Evolutionary conservation across 257 asterid genomes (phyloP).

Genomic region (Nicotiana noctiflora): DNA sequence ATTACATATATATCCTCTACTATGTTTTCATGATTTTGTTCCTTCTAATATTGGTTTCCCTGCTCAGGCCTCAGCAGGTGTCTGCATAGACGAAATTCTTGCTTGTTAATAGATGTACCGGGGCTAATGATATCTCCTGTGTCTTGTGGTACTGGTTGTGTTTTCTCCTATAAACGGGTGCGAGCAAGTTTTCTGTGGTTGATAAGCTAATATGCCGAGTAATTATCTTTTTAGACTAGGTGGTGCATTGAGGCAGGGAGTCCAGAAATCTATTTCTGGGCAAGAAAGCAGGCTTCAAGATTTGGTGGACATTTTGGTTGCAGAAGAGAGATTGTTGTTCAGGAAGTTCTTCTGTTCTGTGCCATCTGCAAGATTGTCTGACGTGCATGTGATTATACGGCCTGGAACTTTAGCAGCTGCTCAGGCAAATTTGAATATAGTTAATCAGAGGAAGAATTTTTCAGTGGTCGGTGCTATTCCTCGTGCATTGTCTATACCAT

Average conservation of each 20-base stretch:
- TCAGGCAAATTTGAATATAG: conserved; percentile 53
- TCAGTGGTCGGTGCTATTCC: conserved; percentile 65
- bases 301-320: conserved; percentile 39
- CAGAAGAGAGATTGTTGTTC: conserved; percentile 37
- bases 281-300: conserved; percentile 39
- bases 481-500: conserved; percentile 63
- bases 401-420: conserved; percentile 64
- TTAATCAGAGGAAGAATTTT: conserved; percentile 46
- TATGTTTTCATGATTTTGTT: neutral
- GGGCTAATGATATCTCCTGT: conserved; percentile 63
- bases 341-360: conserved; percentile 36
- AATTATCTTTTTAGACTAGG: conserved; percentile 48
- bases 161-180: conserved; percentile 18
- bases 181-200: conserved; percentile 15
- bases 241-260: conserved; percentile 38
- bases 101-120: conserved; percentile 28
- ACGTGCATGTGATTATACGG: conserved; percentile 41
- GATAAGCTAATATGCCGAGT: conserved; percentile 60
- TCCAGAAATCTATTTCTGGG: conserved; percentile 36
- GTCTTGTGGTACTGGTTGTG: conserved; percentile 25
- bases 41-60: neutral
- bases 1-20: neutral
- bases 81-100: neutral
- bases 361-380: conserved; percentile 32
- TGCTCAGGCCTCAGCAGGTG: neutral